phyloP scores from a whole-genome alignment of 345 rosid species.

The Eucalyptus microcorys region DNA sequence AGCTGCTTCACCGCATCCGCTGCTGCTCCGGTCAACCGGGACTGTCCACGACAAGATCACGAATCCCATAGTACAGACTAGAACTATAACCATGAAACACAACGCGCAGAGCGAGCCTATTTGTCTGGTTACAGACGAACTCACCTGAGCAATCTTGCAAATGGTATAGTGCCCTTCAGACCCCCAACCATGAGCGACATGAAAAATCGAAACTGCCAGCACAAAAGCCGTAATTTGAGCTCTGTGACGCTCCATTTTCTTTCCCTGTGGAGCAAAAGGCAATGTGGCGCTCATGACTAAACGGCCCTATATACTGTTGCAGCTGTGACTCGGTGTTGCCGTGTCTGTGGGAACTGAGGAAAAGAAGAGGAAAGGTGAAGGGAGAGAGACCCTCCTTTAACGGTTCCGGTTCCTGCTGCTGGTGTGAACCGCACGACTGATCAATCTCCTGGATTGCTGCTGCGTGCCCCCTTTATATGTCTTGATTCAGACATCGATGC shows the following conservation, averaged over 20 bases:
- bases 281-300: background rate
- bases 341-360: background rate
- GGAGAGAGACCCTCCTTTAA: background rate
- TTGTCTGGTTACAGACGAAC: background rate
- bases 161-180: constrained; percentile 53
- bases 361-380: background rate
- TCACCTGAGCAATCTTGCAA: constrained; percentile 75
- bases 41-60: constrained; percentile 4
- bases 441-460: background rate
- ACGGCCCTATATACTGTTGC: background rate
- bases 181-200: constrained; percentile 41
- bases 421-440: background rate
- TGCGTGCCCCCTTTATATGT: background rate
- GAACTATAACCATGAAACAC: background rate
- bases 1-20: constrained; percentile 39
- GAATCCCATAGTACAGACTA: background rate
- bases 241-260: background rate
- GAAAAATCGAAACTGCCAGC: background rate
- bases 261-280: background rate
- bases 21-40: constrained; percentile 47
- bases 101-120: background rate
- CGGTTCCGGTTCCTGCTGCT: background rate
- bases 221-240: background rate
- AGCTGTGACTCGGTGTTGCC: background rate
- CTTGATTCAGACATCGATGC: background rate